A percentile compares a stretch with the other conserved stretches of the same genome.
Evolutionary conservation across 2,329 filamentous ascomycete species (phyloP).

Genomic region (Cordyceps pruinosa): DNA sequence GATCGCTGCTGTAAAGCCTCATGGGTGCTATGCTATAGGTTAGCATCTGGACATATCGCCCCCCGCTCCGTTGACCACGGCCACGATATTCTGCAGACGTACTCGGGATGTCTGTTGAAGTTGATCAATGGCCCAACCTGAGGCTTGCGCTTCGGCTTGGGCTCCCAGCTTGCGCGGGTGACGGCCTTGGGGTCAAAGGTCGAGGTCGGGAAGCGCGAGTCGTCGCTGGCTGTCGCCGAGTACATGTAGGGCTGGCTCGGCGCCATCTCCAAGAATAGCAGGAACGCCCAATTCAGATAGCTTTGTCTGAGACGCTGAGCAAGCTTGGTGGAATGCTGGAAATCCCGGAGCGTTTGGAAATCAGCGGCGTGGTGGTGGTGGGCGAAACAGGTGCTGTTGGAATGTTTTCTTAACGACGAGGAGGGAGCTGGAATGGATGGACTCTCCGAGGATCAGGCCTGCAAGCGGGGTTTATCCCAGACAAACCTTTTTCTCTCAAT

Average conservation of each 20-base stretch:
- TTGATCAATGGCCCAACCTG: conserved; percentile 69
- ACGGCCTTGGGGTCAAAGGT: conserved; percentile 83
- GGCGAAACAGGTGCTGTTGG: background rate
- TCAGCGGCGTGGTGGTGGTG: background rate
- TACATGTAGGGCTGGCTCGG: conserved; percentile 62
- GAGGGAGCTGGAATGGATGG: background rate
- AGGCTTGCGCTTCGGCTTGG: conserved; percentile 55
- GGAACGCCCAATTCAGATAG: background rate
- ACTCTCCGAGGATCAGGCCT: background rate
- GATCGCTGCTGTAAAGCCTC: conserved; percentile 56
- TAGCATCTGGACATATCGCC: background rate
- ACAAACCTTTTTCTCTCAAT: background rate
- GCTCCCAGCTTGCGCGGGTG: conserved; percentile 69
- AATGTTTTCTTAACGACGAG: background rate
- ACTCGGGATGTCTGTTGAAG: conserved; percentile 86
- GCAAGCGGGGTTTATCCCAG: background rate
- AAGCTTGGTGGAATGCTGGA: background rate
- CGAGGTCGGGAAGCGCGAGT: conserved; percentile 46
- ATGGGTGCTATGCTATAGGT: conserved; percentile 42
- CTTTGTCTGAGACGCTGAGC: background rate
- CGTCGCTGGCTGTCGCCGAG: conserved; percentile 40
- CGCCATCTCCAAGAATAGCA: conserved; percentile 2
- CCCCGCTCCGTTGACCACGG: background rate
- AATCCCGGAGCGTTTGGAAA: background rate
- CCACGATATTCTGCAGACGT: conserved; percentile 16